These are phyloP conservation scores for Coemansia sp. DNA, from an alignment of 192 early-diverging fungal genomes.

Conservation along the genomic window DNA sequence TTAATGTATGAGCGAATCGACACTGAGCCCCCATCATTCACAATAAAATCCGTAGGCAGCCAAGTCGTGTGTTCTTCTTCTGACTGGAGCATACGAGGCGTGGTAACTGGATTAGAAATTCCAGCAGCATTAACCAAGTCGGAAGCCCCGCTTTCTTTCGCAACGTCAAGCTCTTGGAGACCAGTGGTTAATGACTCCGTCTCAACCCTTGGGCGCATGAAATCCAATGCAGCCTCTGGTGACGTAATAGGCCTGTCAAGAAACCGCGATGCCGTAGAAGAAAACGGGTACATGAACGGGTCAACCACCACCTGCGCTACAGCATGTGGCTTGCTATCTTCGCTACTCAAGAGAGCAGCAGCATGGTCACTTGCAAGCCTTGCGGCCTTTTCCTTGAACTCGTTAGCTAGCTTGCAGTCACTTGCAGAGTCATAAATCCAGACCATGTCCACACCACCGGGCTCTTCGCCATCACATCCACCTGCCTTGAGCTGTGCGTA, in stretches of 20 bases:
- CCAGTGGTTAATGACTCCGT: neutral
- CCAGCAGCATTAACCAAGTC: neutral
- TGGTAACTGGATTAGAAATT: neutral
- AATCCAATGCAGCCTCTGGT: neutral
- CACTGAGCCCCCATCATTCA: neutral
- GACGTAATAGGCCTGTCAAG: neutral
- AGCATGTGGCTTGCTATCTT: neutral
- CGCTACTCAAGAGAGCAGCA: too few species aligned
- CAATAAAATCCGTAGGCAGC: slow-evolving; percentile 5
- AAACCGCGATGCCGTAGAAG: neutral
- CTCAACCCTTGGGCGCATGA: neutral
- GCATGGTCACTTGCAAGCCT: neutral
- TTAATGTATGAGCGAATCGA: slow-evolving; percentile 8
- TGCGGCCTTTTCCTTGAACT: neutral
- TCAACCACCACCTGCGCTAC: neutral
- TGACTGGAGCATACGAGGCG: neutral
- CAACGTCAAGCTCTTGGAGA: neutral
- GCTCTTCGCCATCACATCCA: neutral
- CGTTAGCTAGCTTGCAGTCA: neutral
- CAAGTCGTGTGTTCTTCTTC: neutral
- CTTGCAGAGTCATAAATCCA: slow-evolving; percentile 5
- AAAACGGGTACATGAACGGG: slow-evolving; percentile 1
- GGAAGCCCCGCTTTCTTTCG: neutral
- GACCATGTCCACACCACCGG: slow-evolving; percentile 8
- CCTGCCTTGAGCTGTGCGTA: neutral